These are phyloP conservation scores for Rhododendron ovatum DNA, from an alignment of 148 eudicot species.

Conservation along the genomic window DNA sequence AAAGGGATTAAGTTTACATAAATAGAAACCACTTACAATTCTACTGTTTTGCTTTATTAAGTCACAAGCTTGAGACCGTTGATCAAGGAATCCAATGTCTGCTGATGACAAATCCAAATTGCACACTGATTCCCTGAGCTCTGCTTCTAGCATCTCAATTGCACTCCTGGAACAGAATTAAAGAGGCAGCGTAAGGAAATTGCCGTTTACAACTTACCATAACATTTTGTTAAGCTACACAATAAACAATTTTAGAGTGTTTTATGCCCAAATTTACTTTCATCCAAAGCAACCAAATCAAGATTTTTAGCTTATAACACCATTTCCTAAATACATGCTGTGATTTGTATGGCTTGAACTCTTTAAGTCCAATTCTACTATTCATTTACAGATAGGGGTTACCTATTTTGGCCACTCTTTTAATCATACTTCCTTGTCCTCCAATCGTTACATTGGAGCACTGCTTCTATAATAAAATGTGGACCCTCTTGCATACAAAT, in stretches of 20 bases:
- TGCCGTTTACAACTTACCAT: neutral
- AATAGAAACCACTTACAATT: constrained; percentile 21
- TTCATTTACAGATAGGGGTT: neutral
- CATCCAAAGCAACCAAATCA: neutral
- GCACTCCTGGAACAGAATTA: constrained; percentile 63
- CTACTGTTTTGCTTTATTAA: constrained; percentile 27
- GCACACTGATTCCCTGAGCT: constrained; percentile 41
- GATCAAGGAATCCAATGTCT: constrained; percentile 29
- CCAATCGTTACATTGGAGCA: neutral
- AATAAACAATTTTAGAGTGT: neutral
- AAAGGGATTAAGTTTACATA: neutral
- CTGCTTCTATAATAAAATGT: neutral
- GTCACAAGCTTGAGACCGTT: constrained; percentile 29
- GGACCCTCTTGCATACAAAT: neutral
- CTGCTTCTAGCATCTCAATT: constrained; percentile 74
- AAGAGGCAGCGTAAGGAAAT: neutral
- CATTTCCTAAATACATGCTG: neutral
- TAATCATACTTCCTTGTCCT: neutral
- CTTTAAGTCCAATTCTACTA: neutral
- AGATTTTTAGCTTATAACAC: neutral
- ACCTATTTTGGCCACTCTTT: neutral
- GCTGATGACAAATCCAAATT: constrained; percentile 20
- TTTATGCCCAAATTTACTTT: neutral
- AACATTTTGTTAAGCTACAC: neutral
- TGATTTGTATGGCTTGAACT: neutral